Base-by-base conservation (phyloP, 106 monocot genomes). In the Allium cepa region DNA sequence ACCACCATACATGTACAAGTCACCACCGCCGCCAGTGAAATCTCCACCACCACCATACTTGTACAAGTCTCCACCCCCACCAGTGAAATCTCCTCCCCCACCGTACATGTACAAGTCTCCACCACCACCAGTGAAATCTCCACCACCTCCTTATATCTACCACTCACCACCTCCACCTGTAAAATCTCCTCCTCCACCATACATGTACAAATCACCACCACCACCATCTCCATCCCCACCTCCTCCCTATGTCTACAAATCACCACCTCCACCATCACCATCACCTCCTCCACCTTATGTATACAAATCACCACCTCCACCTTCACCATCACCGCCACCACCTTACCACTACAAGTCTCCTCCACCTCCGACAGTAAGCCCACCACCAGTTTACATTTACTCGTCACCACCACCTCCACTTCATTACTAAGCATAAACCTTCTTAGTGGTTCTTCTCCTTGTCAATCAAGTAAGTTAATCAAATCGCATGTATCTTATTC, bases 141-240 rank as follows among this genome's bases (percentile, higher is more conserved):
- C 78, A 17, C 73, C 73, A 11, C 72, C 73, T 4, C 73, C 73
- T 0, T 79, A 79, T 55, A 9, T 27, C 11, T 79, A 79, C 63
- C 69, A 73, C 14, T 79, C 79, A 7, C 79, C 79, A 4, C 73
- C 73, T 5, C 79, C 73, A 50, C 69, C 79, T 8, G 16, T 69
- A 0, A 27, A 53, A n/a, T 69, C 69, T 1, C 46, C 45, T 26
- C 53, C 69, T 8, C 73, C 73, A 26, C 61, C 75, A 10, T 62
- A 62, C 59, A 9, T 27, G 14, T 58, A 58, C 0, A 60, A 53
- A 8, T 69, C 79, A 4, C 79, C 73, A 4, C 72, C 77, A 5
- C 71, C 77, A 0, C 65, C 46, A 26, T 51, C 53, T 10, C 65
- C 56, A 66, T 50, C 59, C 26, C 58, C 59, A 50, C 61, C 75